Percentiles rank a stretch among this genome's conserved stretches.
These are phyloP conservation scores for Cladosporium sp. DNA, from an alignment of 2,329 filamentous ascomycete genomes.

Conservation along the genomic window DNA sequence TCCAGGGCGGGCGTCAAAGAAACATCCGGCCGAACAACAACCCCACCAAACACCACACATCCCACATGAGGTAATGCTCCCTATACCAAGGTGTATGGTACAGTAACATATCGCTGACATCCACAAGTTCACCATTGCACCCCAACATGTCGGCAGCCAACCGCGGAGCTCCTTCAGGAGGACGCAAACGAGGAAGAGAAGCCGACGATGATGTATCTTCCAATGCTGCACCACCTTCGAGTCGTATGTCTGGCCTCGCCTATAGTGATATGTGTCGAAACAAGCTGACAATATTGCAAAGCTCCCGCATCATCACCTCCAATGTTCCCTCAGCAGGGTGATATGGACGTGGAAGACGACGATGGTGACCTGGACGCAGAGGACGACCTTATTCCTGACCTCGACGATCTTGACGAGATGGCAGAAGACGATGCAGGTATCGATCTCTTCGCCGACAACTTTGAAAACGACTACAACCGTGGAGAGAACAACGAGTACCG, in stretches of 20 bases:
- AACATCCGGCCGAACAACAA: background rate
- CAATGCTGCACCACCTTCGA: conserved; percentile 56
- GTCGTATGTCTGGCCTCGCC: conserved; percentile 49
- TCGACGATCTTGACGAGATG: conserved; percentile 65
- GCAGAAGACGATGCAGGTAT: conserved; percentile 68
- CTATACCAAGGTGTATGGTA: background rate
- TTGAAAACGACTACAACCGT: conserved; percentile 57
- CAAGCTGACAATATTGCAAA: conserved; percentile 26
- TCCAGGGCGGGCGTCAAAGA: conserved; percentile 2
- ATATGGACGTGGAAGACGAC: conserved; percentile 53
- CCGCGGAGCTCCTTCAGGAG: conserved; percentile 56
- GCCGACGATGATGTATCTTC: conserved; percentile 59
- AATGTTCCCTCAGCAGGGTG: conserved; percentile 62
- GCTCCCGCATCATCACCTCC: conserved; percentile 58
- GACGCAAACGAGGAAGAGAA: conserved; percentile 62
- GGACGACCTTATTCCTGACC: conserved; percentile 59
- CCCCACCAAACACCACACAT: conserved; percentile 11
- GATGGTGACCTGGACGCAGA: conserved; percentile 70
- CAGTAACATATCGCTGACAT: background rate
- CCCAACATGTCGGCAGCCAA: conserved; percentile 80
- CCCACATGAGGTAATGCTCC: background rate
- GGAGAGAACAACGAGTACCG: conserved; percentile 60
- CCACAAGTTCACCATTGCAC: conserved; percentile 71
- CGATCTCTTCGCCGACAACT: conserved; percentile 67
- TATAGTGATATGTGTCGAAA: background rate